These are phyloP conservation scores for Tolypocladium guangdongense DNA, from an alignment of 2,329 filamentous ascomycete genomes.

Conservation along the genomic window DNA sequence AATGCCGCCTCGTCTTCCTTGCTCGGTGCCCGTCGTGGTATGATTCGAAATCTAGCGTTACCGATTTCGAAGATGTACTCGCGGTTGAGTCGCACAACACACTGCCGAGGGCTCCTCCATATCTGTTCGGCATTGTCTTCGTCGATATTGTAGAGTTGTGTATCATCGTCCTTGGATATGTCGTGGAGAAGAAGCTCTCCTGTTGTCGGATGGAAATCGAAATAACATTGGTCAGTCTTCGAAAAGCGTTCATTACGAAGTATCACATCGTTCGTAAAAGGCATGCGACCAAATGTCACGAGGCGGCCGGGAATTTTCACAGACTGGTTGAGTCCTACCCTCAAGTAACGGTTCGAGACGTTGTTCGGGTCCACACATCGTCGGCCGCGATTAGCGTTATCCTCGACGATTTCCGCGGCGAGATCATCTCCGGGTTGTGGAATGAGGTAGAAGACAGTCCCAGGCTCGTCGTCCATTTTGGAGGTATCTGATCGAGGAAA, in stretches of 20 bases:
- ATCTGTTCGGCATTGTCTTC: neutral
- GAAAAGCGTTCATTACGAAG: constrained; percentile 1
- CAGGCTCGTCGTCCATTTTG: no score
- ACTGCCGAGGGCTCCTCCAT: neutral
- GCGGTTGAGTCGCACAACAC: neutral
- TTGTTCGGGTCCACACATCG: neutral
- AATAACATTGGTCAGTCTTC: constrained; percentile 2
- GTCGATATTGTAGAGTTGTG: neutral
- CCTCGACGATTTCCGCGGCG: no score
- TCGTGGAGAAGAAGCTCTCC: constrained; percentile 1
- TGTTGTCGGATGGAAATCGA: constrained; percentile 1
- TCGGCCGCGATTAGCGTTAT: no score
- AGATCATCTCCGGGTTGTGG: no score
- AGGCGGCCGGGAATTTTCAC: neutral
- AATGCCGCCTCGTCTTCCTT: neutral
- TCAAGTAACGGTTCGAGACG: neutral
- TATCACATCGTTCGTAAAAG: constrained; percentile 1
- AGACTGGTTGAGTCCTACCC: neutral
- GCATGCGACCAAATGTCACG: neutral
- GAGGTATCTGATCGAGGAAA: no score
- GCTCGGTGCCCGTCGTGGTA: neutral
- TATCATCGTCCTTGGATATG: neutral
- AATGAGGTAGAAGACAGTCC: no score
- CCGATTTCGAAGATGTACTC: neutral
- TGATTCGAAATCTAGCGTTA: neutral